Evolutionary conservation across 202 grass and related monocot species (phyloP).

Genomic region (Dendrocalamus latiflorus): DNA sequence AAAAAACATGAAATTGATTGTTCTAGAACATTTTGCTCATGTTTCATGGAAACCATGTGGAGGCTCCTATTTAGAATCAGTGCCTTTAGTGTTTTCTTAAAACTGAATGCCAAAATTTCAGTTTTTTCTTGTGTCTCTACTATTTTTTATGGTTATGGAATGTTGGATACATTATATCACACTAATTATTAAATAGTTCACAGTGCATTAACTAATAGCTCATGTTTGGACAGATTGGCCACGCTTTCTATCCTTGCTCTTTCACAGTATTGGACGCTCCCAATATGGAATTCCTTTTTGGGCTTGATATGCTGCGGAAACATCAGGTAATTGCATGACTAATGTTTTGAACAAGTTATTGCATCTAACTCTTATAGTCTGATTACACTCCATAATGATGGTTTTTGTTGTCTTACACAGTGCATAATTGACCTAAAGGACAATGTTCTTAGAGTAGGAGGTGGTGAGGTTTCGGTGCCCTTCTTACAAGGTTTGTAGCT

Average conservation of each 20-base stretch:
- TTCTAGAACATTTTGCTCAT: background rate
- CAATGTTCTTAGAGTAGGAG: conserved; percentile 96
- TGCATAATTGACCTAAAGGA: conserved; percentile 99
- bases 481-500: conserved; percentile 60
- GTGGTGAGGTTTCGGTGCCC: too few species aligned
- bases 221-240: conserved; percentile 65
- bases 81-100: background rate
- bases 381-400: background rate
- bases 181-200: background rate
- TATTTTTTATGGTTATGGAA: background rate
- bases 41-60: background rate
- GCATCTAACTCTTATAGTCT: background rate
- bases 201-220: conserved; percentile 1
- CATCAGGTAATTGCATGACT: conserved; percentile 68
- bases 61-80: background rate
- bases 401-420: conserved; percentile 37
- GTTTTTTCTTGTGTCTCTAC: background rate
- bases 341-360: conserved; percentile 4
- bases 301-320: conserved; percentile 98
- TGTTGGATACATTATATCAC: background rate
- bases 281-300: too few species aligned
- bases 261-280: conserved; percentile 98
- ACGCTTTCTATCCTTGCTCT: conserved; percentile 86
- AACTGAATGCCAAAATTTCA: background rate
- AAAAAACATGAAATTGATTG: background rate